Evolutionary conservation across 257 asterid genomes (phyloP).

Genomic region (Mentha longifolia): DNA sequence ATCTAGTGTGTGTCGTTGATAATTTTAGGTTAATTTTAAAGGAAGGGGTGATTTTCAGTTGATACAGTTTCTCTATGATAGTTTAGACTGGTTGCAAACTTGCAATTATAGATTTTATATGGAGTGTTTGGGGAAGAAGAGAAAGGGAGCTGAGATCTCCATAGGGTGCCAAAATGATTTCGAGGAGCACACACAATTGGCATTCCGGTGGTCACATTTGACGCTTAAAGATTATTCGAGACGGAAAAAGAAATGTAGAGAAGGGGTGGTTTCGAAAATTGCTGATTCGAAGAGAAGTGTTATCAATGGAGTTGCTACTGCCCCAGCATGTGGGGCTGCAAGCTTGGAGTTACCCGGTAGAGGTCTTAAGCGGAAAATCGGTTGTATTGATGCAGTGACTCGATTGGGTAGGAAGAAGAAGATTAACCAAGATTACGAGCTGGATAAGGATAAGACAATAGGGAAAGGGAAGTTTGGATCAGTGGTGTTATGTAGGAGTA

Average conservation of each 20-base stretch:
- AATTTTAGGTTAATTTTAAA: background rate
- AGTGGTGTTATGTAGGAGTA: constrained; percentile 68
- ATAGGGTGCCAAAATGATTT: constrained; percentile 27
- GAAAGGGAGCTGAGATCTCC: constrained; percentile 70
- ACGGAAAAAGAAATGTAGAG: constrained; percentile 79
- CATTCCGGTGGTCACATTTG: constrained; percentile 58
- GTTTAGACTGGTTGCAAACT: constrained; percentile 17
- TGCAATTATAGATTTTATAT: constrained; percentile 28
- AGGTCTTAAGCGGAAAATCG: constrained; percentile 89
- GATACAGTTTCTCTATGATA: constrained; percentile 27
- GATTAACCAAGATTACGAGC: constrained; percentile 71
- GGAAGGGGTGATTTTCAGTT: constrained; percentile 25
- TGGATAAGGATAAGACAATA: constrained; percentile 54
- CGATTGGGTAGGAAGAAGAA: constrained; percentile 86
- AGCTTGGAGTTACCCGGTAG: constrained; percentile 56
- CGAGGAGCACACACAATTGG: constrained; percentile 43
- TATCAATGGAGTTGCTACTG: constrained; percentile 74
- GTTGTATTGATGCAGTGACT: constrained; percentile 79
- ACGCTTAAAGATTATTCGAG: constrained; percentile 71
- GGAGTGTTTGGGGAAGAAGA: constrained; percentile 74
- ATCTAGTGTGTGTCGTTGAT: constrained; percentile 17
- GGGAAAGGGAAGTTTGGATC: constrained; percentile 88
- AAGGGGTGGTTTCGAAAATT: constrained; percentile 43
- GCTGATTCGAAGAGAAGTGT: constrained; percentile 48
- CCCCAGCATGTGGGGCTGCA: constrained; percentile 70